Conservation (phyloP, 176 grass and related monocot genomes). For the Oryza longistaminata region DNA sequence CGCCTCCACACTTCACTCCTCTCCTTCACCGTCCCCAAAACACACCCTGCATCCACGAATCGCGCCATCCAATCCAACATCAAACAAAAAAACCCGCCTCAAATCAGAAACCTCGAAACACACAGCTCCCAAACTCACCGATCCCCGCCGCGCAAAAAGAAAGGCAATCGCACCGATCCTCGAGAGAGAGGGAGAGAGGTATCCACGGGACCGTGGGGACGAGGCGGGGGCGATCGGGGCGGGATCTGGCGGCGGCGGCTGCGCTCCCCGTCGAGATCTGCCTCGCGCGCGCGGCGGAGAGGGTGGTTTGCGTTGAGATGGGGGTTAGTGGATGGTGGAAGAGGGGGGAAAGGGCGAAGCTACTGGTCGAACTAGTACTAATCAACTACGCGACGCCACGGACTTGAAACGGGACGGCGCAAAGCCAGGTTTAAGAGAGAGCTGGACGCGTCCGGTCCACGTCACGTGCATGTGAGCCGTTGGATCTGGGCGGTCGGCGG, state of each 20-base stretch:
- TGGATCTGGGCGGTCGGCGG: background rate
- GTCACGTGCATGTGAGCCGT: background rate
- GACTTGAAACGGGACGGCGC: conserved; percentile 30
- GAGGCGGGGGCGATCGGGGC: background rate
- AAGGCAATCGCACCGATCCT: background rate
- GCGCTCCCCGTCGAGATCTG: background rate
- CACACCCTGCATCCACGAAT: conserved; percentile 39
- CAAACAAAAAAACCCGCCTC: background rate
- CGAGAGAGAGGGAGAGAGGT: background rate
- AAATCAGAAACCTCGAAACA: background rate
- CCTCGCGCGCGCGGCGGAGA: background rate
- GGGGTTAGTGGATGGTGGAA: conserved; percentile 16
- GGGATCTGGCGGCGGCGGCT: background rate
- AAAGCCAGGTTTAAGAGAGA: conserved; percentile 31
- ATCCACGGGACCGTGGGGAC: background rate
- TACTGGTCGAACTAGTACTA: background rate
- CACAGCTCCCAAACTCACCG: conserved; percentile 21
- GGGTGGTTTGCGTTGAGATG: background rate
- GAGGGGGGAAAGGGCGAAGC: background rate
- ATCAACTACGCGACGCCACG: conserved; percentile 45
- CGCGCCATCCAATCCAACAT: background rate
- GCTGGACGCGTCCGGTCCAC: conserved; percentile 22
- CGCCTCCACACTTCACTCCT: background rate
- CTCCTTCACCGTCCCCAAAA: background rate
- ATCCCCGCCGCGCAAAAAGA: conserved; percentile 16